Evolutionary conservation across 495 filamentous ascomycete genomes (phyloP), one percentile per base, ranked within the genome.

Genomic region (Hypoxylon intermedium): DNA sequence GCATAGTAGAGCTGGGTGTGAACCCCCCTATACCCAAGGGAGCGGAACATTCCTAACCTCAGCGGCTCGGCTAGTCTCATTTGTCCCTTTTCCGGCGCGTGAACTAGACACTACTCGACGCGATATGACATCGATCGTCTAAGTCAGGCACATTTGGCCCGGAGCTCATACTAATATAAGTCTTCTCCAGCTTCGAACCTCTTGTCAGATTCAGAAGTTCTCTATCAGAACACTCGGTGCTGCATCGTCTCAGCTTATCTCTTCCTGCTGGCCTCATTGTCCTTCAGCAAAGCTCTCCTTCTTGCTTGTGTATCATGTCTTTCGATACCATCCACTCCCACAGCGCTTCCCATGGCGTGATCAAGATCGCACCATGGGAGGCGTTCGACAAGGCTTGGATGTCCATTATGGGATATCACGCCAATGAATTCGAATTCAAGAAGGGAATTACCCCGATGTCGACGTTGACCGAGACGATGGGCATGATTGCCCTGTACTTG

Each of bases 281-380:
- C 23, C 38, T 1, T 30, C 5, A 24, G 9, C 21, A 9, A 42
- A 33, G 4, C 21, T 4, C 16, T 6, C 23, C 42, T 49, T 52
- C 9, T 43, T 23, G 28, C 50, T 60, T 55, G 50, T 62, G 48
- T 43, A 44, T 24, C 36, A 67, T 62, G 63, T 67, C 63, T 38
- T 62, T 58, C 18, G 43, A 63, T 41, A 54, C 30, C 5, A 13
- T 51, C 9, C 53, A 62, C 30, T 42, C 50, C 0, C 13, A 50
- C 51, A 43, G 30, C 6, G 51, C 37, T 9, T 55, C 38, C 31
- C 58, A 53, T 4, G 43, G 63, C 49, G 58, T 62, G 47, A 67
- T 97, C 72, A 92, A 90, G 72, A 80, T 97, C 58, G 78, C 91
- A 50, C 79, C 97, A 76, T 98, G 93, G 93, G 91, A 92, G 55